A percentile compares a stretch with the other conserved stretches of the same genome.
Conservation (phyloP, 2,329 filamentous ascomycete species). For the Keithomyces neogunnii region DNA sequence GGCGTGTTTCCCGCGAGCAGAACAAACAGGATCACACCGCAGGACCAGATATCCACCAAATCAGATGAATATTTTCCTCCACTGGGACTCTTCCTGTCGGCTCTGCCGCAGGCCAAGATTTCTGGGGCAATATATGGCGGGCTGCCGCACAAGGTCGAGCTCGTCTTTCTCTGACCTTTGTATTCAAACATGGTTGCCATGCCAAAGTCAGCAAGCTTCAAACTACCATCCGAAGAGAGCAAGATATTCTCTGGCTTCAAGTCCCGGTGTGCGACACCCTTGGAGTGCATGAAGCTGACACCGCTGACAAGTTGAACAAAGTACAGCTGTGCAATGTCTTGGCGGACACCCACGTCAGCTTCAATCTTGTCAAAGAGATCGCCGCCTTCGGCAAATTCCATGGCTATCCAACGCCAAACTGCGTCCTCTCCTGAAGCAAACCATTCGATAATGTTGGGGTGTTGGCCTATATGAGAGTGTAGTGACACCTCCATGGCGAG, state of each 20-base stretch:
- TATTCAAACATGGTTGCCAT: constrained; percentile 91
- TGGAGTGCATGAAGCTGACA: constrained; percentile 91
- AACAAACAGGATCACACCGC: constrained; percentile 95
- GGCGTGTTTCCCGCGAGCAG: constrained; percentile 92
- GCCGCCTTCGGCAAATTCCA: constrained; percentile 92
- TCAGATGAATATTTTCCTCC: constrained; percentile 64
- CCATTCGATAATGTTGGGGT: constrained; percentile 91
- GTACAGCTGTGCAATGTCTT: constrained; percentile 94
- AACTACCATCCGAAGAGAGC: constrained; percentile 70
- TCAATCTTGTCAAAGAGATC: constrained; percentile 99
- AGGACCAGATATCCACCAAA: constrained; percentile 90
- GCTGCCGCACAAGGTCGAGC: constrained; percentile 85
- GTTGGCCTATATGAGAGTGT: constrained; percentile 79
- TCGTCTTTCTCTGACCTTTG: constrained; percentile 72
- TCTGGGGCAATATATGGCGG: constrained; percentile 97
- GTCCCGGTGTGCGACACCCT: constrained; percentile 87
- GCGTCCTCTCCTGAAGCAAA: constrained; percentile 79
- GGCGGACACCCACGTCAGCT: constrained; percentile 86
- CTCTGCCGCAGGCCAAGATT: constrained; percentile 53
- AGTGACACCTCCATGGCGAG: constrained; percentile 86
- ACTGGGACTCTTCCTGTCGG: constrained; percentile 37
- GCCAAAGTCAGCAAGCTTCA: constrained; percentile 96
- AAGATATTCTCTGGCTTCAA: constrained; percentile 95
- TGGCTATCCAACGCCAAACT: constrained; percentile 93
- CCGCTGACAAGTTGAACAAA: constrained; percentile 87